Percentiles rank a stretch among this genome's conserved stretches.
phyloP scores from a whole-genome alignment of 2,329 filamentous ascomycete species.

The Epichloe hybrida region DNA sequence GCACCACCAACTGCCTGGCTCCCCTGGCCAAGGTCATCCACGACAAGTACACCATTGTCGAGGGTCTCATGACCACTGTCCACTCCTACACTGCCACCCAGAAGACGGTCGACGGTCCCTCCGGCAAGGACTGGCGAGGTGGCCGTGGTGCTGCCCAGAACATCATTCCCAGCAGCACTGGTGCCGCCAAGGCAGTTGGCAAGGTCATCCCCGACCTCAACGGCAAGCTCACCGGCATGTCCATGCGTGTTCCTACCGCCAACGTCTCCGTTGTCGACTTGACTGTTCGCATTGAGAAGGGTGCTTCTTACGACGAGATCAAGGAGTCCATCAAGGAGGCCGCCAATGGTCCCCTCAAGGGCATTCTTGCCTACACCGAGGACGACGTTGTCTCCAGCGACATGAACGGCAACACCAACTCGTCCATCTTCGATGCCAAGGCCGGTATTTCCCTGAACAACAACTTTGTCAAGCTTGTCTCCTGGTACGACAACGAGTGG shows the following conservation, averaged over 20 bases:
- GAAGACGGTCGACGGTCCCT: constrained; percentile 98
- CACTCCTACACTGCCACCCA: constrained; percentile 99
- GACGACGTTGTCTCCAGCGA: constrained; percentile 93
- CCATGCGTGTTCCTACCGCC: constrained; percentile 95
- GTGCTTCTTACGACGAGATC: constrained; percentile 78
- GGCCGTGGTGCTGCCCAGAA: constrained; percentile 97
- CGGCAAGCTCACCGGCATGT: constrained; percentile 99
- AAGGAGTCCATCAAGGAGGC: constrained; percentile 84
- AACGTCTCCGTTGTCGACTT: constrained; percentile 99
- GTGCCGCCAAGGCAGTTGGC: constrained; percentile 99
- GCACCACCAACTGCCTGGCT: constrained; percentile 99
- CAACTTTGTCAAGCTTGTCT: constrained; percentile 97
- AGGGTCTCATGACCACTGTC: constrained; percentile 99
- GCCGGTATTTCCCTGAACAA: constrained; percentile 96
- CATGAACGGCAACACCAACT: constrained; percentile 82
- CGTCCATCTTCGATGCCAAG: constrained; percentile 98
- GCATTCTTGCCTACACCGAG: constrained; percentile 88
- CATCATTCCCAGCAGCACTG: constrained; percentile 98
- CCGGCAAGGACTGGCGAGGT: constrained; percentile 98
- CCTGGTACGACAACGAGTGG: constrained; percentile 99
- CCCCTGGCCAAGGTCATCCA: constrained; percentile 98
- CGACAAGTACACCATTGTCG: constrained; percentile 94
- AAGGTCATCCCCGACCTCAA: constrained; percentile 98
- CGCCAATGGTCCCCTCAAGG: constrained; percentile 72
- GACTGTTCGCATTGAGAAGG: constrained; percentile 88